Evolutionary conservation across 2,329 filamentous ascomycete species (phyloP).

Genomic region (Ceratocystis ficicola): DNA sequence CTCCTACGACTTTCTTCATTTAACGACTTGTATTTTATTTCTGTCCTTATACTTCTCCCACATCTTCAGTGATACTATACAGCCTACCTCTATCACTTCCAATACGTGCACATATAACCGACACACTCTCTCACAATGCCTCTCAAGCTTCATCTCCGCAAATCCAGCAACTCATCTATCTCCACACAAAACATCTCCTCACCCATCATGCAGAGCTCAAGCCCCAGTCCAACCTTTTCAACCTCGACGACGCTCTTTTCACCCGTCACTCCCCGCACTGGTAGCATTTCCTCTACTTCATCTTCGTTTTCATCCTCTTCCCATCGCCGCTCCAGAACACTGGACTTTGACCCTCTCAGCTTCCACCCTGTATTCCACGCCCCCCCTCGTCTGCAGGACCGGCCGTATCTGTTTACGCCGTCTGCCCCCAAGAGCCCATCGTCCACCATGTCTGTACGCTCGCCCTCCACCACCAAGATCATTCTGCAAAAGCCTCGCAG

Average conservation of each 20-base stretch:
- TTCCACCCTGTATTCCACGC: conserved; percentile 19
- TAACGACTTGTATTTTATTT: conserved; percentile 5
- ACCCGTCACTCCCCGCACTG: conserved; percentile 5
- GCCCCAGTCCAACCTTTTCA: conserved; percentile 15
- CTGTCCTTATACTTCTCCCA: not conserved
- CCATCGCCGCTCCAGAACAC: conserved; percentile 21
- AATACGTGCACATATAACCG: not conserved
- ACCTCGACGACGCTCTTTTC: conserved; percentile 3
- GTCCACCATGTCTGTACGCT: conserved; percentile 21
- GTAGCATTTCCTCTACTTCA: conserved; percentile 1
- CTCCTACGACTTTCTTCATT: not conserved
- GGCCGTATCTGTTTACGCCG: conserved; percentile 21
- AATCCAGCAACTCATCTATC: conserved; percentile 18
- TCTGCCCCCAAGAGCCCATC: conserved; percentile 13
- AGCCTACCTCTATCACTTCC: not conserved
- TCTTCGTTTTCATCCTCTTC: conserved; percentile 10
- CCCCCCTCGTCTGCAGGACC: conserved; percentile 21
- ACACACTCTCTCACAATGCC: conserved; percentile 14
- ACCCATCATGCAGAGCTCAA: conserved; percentile 16
- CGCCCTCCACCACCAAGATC: conserved; percentile 18
- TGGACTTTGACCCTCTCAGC: conserved; percentile 22
- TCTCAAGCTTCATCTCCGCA: conserved; percentile 17
- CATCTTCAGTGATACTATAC: not conserved
- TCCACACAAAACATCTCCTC: conserved; percentile 16
- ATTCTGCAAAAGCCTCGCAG: conserved; percentile 19